These are phyloP conservation scores for Pseudozyma hubeiensis DNA, from an alignment of 1,284 basidiomycete genomes.

Conservation along the genomic window DNA sequence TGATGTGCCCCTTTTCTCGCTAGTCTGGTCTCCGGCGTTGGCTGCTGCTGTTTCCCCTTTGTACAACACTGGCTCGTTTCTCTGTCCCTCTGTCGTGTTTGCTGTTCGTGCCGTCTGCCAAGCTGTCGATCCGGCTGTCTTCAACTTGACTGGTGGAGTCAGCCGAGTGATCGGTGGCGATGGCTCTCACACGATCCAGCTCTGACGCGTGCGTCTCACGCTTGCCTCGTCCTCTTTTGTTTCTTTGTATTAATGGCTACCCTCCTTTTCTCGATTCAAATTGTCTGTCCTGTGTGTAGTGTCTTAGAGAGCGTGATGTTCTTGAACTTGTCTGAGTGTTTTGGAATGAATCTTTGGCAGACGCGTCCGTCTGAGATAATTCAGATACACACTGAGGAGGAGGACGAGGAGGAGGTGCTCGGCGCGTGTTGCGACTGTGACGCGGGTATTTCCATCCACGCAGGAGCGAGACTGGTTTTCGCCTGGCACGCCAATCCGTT, in stretches of 20 bases:
- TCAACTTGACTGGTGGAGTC: not conserved
- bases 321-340: constrained; percentile 1
- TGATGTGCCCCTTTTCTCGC: constrained; percentile 12
- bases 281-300: not conserved
- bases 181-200: constrained; percentile 13
- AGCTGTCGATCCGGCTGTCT: not conserved
- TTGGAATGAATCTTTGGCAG: not conserved
- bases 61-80: constrained; percentile 45
- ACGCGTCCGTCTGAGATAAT: constrained; percentile 4
- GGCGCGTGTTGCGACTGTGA: constrained; percentile 12
- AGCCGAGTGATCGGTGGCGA: not conserved
- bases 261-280: constrained; percentile 25
- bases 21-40: constrained; percentile 28
- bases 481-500: not conserved
- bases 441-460: constrained; percentile 13
- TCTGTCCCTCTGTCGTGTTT: constrained; percentile 37
- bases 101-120: constrained; percentile 20
- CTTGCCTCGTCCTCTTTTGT: constrained; percentile 28
- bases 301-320: not conserved
- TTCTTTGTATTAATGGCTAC: constrained; percentile 56
- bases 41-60: constrained; percentile 19
- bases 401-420: constrained; percentile 1
- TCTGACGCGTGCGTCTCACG: constrained; percentile 13
- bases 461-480: constrained; percentile 10
- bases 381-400: not conserved